phyloP scores from a whole-genome alignment of 371 early-diverging fungal species.

The Entomophthora muscae region DNA sequence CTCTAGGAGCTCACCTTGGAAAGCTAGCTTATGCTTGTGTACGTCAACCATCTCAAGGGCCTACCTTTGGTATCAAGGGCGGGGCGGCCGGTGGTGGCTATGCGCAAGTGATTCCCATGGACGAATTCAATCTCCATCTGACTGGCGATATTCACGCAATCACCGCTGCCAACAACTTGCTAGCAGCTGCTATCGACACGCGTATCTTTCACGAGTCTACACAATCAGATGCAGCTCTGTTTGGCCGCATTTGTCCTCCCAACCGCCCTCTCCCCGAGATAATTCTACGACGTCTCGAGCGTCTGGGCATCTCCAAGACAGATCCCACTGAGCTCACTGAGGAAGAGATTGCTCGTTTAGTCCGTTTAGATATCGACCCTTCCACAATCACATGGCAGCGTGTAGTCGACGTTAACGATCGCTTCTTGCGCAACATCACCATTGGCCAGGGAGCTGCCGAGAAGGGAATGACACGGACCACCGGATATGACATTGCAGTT shows the following conservation, averaged over 20 bases:
- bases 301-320: constrained; percentile 67
- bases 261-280: constrained; percentile 18
- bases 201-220: constrained; percentile 93
- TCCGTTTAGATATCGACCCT: constrained; percentile 82
- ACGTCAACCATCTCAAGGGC: constrained; percentile 93
- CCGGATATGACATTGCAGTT: constrained; percentile 92
- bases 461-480: constrained; percentile 64
- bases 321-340: constrained; percentile 55
- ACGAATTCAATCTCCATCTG: constrained; percentile 93
- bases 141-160: constrained; percentile 97
- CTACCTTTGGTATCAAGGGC: constrained; percentile 96
- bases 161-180: constrained; percentile 87
- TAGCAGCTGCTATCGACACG: constrained; percentile 94
- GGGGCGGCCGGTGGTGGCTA: constrained; percentile 97
- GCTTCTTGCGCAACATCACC: constrained; percentile 78
- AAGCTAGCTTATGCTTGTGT: constrained; percentile 85
- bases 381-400: constrained; percentile 88
- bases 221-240: constrained; percentile 64
- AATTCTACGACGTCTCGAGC: constrained; percentile 12
- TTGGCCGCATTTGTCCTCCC: constrained; percentile 72
- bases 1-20: constrained; percentile 79
- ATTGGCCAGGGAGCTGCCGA: constrained; percentile 78
- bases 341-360: constrained; percentile 62
- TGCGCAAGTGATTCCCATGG: constrained; percentile 97
- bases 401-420: constrained; percentile 87